Base-by-base conservation (phyloP, 1,139 yeast genomes). In the Pneumocystis jirovecii region DNA sequence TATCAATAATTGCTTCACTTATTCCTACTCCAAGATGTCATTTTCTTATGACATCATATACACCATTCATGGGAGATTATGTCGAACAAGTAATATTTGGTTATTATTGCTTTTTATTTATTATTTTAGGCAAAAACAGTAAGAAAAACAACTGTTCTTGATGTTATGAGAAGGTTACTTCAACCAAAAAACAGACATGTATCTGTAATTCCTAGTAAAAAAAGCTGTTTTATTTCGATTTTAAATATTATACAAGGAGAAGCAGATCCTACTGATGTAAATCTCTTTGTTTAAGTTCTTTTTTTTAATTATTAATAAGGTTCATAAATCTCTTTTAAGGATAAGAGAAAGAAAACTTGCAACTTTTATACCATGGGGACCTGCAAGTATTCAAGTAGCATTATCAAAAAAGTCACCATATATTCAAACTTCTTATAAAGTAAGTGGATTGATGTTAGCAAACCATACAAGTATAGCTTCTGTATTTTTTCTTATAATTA, bases 11-110 rank as follows among this genome's bases (percentile, higher is more conserved):
- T 66, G 86, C 97, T 0, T 84, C 95, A 0, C 76, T 95, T 69
- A 83, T 93, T 2, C 97, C 97, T 0, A 85, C 91, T 0, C 96
- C 97, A 0, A 89, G 89, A 65, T 79, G 91, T 70, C 96, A 93
- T 75, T 95, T 93, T 72, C 77, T 93, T 37, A 83, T 87, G 60
- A 87, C 97, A 3, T 84, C 96, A 65, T 87, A 88, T 71, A 89
- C 97, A 0, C 97, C 98, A 1, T 89, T 87, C 74, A 84, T 89
- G 0, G 69, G 69, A n/a, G 87, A 84, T 69, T 81, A 80, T 65
- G 82, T 83, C n/a, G 79, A 80, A 25, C 44, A 42, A 31, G 61
- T 60, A 60, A 21, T 29, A 60, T 25, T 50, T 35, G 5, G 5
- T 42, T 10, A 21, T 31, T 60, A 12, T 59, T 21, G n/a, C 31